Evolutionary conservation across 2,329 filamentous ascomycete genomes (phyloP), one percentile per base, ranked within the genome.

Genomic region (Fusarium odoratissimum): DNA sequence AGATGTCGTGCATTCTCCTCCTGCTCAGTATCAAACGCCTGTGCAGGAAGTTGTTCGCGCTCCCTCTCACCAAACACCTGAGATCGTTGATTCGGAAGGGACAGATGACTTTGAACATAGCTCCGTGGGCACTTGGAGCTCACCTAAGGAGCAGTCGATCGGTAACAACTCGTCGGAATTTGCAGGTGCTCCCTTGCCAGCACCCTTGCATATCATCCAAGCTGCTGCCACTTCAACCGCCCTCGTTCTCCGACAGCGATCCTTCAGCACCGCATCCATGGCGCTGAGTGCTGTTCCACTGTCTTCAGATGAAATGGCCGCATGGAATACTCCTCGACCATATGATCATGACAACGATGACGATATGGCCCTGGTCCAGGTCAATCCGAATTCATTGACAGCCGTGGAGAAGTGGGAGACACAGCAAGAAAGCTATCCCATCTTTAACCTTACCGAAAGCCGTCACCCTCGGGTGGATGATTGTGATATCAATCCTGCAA

Each of bases 401-500:
- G 44, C 28, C 4, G 31, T 65, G 12, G 28, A 52, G 11, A 30
- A 52, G 1, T 77, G 73, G 75, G 42, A 31, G 13, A 13, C 8
- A 6, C n/a, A 38, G 1, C 42, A 51, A 12, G 33, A 35, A 3
- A 40, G 30, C 3, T 52, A 54, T 9, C 75, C 71, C 1, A 21
- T 33, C 10, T 40, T 69, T 21, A 23, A 42, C 17, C 19, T 67
- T 8, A 13, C 37, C 13, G 8, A 42, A 11, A 33, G 31, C 12
- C 69, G 69, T 13, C 41, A 67, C 25, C 46, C 59, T 8, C 41
- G 12, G 3, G 52, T 46, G 1, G 52, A 75, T 21, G 48, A 60
- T 23, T 76, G 76, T 28, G 84, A 84, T 23, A 75, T 87, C 5
- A 74, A 87, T 54, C 77, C 84, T 0, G 25, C 48, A 3, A 82